phyloP scores from a whole-genome alignment of 2,329 filamentous ascomycete species.

The Diatrype stigma region DNA sequence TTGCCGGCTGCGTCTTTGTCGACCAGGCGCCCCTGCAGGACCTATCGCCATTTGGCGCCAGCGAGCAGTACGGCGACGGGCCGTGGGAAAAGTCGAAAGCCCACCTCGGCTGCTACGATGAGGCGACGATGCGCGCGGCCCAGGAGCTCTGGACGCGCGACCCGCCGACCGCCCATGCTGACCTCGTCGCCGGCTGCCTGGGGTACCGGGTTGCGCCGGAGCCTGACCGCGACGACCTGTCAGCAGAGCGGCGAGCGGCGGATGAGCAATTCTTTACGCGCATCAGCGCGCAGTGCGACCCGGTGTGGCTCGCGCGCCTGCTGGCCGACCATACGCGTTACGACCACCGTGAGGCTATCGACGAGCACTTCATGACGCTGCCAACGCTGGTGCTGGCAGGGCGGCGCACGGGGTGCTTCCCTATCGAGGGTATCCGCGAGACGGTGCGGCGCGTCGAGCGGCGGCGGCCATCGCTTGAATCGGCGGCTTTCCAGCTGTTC shows the following conservation, averaged over 20 bases:
- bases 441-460: constrained; percentile 26
- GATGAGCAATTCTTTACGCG: constrained; percentile 33
- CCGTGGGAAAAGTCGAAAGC: constrained; percentile 28
- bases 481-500: constrained; percentile 27
- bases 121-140: constrained; percentile 29
- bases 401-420: constrained; percentile 33
- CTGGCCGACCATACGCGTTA: constrained; percentile 37
- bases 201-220: constrained; percentile 30
- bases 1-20: constrained; percentile 32
- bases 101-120: constrained; percentile 35
- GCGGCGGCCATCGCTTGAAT: constrained; percentile 1
- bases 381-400: constrained; percentile 35
- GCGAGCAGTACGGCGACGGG: not conserved
- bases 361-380: constrained; percentile 29
- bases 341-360: constrained; percentile 37
- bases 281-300: constrained; percentile 31
- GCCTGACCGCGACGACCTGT: constrained; percentile 15
- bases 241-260: constrained; percentile 14
- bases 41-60: constrained; percentile 24
- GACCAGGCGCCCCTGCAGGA: constrained; percentile 39
- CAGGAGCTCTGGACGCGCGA: constrained; percentile 49
- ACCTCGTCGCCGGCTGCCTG: constrained; percentile 30
- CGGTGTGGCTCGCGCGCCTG: constrained; percentile 33
- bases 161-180: constrained; percentile 28
- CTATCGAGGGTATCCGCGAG: constrained; percentile 34